phyloP scores from a whole-genome alignment of 2,329 filamentous ascomycete genomes.

The Aspergillus sp. region DNA sequence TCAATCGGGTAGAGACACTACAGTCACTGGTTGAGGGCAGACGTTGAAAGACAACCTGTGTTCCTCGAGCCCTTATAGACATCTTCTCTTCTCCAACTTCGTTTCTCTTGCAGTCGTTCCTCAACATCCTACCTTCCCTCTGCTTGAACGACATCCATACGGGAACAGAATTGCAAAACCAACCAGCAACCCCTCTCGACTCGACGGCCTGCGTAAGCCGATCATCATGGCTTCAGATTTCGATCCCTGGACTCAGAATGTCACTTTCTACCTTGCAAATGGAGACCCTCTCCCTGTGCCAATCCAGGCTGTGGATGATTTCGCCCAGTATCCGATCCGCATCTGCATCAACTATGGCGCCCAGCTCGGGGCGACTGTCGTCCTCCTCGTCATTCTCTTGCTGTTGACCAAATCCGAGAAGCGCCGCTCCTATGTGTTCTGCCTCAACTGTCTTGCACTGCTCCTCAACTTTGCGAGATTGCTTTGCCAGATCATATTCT shows the following conservation, averaged over 20 bases:
- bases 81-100: not conserved
- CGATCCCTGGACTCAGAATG: slow-evolving; percentile 57
- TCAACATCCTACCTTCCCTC: not conserved
- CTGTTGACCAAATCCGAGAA: slow-evolving; percentile 70
- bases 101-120: not conserved
- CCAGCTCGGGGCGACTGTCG: slow-evolving; percentile 70
- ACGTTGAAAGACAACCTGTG: not conserved
- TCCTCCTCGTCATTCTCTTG: slow-evolving; percentile 69
- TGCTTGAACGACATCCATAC: not conserved
- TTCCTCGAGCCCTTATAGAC: slow-evolving; percentile 22
- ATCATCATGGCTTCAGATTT: slow-evolving; percentile 38
- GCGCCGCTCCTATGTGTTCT: slow-evolving; percentile 65
- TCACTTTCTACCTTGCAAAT: slow-evolving; percentile 54
- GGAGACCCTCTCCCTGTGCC: slow-evolving; percentile 47
- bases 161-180: slow-evolving; percentile 3
- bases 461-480: slow-evolving; percentile 63
- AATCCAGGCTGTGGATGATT: slow-evolving; percentile 51
- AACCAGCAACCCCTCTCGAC: not conserved
- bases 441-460: slow-evolving; percentile 68
- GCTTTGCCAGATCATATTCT: slow-evolving; percentile 54
- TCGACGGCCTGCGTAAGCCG: not conserved
- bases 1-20: slow-evolving; percentile 1
- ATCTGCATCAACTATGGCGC: slow-evolving; percentile 68
- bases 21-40: not conserved
- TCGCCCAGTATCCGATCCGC: slow-evolving; percentile 53